Evolutionary conservation across 2,329 filamentous ascomycete species (phyloP).

Genomic region (Ascochyta clinopodiicola): DNA sequence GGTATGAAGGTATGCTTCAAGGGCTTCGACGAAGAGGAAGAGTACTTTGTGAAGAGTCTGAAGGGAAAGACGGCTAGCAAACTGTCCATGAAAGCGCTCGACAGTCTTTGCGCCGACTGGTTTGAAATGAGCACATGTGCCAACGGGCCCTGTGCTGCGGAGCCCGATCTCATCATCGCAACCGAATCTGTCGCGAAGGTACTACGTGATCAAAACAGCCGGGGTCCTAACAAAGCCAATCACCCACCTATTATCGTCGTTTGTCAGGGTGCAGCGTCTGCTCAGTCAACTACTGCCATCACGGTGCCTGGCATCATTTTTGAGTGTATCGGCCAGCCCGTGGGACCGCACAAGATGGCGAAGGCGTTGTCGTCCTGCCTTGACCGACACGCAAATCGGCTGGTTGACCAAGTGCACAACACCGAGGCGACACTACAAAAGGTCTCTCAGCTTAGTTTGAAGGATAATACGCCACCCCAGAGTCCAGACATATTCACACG

Average conservation of each 20-base stretch:
- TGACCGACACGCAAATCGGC: slow-evolving; percentile 37
- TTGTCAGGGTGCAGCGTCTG: slow-evolving; percentile 44
- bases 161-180: slow-evolving; percentile 40
- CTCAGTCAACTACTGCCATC: slow-evolving; percentile 44
- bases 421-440: slow-evolving; percentile 22
- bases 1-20: slow-evolving; percentile 41
- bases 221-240: slow-evolving; percentile 22
- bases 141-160: slow-evolving; percentile 13
- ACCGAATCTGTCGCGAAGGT: slow-evolving; percentile 41
- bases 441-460: slow-evolving; percentile 34
- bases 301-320: slow-evolving; percentile 44
- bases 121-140: slow-evolving; percentile 42
- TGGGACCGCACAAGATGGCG: slow-evolving; percentile 49
- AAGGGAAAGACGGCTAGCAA: slow-evolving; percentile 43
- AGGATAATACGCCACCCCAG: slow-evolving; percentile 33
- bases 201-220: slow-evolving; percentile 36
- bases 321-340: slow-evolving; percentile 46
- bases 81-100: slow-evolving; percentile 41
- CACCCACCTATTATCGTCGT: slow-evolving; percentile 42
- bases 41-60: slow-evolving; percentile 39
- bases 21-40: slow-evolving; percentile 43
- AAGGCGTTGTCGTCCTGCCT: slow-evolving; percentile 45
- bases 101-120: slow-evolving; percentile 44
- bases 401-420: slow-evolving; percentile 17
- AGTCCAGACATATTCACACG: slow-evolving; percentile 11